phyloP scores from a whole-genome alignment of 2,329 filamentous ascomycete species.

The Immersiporthe knoxdaviesiana region DNA sequence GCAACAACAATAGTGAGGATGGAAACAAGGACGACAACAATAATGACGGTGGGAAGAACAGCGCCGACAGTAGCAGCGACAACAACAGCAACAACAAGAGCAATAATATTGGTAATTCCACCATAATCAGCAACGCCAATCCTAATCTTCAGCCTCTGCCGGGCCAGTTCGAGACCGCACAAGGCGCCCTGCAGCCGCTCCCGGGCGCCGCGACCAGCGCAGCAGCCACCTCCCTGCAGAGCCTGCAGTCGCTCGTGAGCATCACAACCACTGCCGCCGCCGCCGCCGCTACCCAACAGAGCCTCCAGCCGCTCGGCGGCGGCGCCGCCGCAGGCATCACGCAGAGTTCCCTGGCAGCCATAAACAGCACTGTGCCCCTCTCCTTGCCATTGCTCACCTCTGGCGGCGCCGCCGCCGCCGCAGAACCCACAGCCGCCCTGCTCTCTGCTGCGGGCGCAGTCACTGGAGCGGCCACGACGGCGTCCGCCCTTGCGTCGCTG shows the following conservation, averaged over 20 bases:
- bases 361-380: not conserved
- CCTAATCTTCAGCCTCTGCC: conserved; percentile 25
- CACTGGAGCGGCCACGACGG: not conserved
- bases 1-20: conserved; percentile 10
- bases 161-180: conserved; percentile 10
- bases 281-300: conserved; percentile 6
- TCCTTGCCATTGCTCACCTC: not conserved
- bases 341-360: not conserved
- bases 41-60: no score
- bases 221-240: not conserved
- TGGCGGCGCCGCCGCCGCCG: not conserved
- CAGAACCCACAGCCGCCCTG: not conserved
- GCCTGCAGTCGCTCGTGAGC: not conserved
- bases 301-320: conserved; percentile 11
- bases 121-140: conserved; percentile 7
- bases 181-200: conserved; percentile 15
- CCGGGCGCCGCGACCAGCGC: conserved; percentile 13
- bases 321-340: not conserved
- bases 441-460: not conserved
- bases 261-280: not conserved
- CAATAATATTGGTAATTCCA: not conserved
- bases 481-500: conserved; percentile 11
- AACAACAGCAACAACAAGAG: conserved; percentile 15
- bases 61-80: no score
- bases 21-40: conserved; percentile 15